Evolutionary conservation across 805 yeast species (phyloP).

Genomic region (Nakazawaea laoshanensis): DNA sequence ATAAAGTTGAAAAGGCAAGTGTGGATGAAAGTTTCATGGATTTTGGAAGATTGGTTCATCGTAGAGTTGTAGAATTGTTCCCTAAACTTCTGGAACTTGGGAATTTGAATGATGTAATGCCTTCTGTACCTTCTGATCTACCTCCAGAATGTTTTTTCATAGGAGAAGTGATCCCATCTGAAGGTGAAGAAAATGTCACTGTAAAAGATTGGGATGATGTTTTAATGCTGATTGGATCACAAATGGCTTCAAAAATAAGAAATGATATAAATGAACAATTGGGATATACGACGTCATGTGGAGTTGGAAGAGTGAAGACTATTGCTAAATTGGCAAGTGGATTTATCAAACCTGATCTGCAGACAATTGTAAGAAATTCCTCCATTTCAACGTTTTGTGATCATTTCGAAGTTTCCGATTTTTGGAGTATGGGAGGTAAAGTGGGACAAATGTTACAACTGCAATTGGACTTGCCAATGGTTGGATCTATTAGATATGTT

Average conservation of each 20-base stretch:
- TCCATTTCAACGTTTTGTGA: constrained; percentile 45
- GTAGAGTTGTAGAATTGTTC: constrained; percentile 29
- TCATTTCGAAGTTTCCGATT: constrained; percentile 58
- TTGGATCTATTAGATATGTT: constrained; percentile 38
- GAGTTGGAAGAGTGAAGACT: constrained; percentile 67
- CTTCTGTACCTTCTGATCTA: constrained; percentile 31
- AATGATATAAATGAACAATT: constrained; percentile 39
- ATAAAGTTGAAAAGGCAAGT: constrained; percentile 83
- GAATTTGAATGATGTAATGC: constrained; percentile 23
- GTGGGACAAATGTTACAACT: constrained; percentile 52
- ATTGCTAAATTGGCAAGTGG: constrained; percentile 86
- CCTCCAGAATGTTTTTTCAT: constrained; percentile 23
- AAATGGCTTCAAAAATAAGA: constrained; percentile 47
- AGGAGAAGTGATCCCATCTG: constrained; percentile 19
- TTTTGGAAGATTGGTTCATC: constrained; percentile 57
- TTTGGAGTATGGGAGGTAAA: constrained; percentile 91
- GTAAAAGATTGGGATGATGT: constrained; percentile 77
- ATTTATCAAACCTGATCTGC: constrained; percentile 76
- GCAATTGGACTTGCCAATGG: constrained; percentile 43
- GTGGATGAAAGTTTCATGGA: constrained; percentile 91
- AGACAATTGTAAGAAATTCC: constrained; percentile 57
- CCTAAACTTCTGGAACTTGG: constrained; percentile 31
- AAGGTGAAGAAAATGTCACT: constrained; percentile 15
- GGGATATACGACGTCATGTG: constrained; percentile 86
- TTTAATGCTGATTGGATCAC: constrained; percentile 57